Evolutionary conservation across 2,329 filamentous ascomycete species (phyloP).

Genomic region (Cercospora sp.): DNA sequence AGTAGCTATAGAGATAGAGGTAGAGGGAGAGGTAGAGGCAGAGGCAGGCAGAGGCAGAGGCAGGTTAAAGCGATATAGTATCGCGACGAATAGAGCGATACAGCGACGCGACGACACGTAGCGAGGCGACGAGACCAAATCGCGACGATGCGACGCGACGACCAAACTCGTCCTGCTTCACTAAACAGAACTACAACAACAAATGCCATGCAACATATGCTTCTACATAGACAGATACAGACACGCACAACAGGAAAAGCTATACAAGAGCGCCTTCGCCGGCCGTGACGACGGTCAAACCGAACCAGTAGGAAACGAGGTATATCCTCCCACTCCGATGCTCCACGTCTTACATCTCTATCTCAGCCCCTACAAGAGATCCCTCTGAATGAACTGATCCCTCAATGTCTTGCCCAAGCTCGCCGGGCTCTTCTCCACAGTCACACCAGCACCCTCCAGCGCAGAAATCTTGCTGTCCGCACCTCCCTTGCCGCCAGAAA

Average conservation of each 20-base stretch:
- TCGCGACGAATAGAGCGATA: too few relatives aligned
- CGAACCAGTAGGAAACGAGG: background rate
- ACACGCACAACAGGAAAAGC: conserved; percentile 7
- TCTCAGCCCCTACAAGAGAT: conserved; percentile 71
- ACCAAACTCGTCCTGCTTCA: too few relatives aligned
- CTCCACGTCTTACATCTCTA: background rate
- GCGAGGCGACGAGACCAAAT: too few relatives aligned
- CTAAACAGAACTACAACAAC: background rate
- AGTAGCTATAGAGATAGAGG: too few relatives aligned
- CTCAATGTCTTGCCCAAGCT: conserved; percentile 89
- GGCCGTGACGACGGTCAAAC: background rate
- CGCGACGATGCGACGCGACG: too few relatives aligned
- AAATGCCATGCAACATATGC: conserved; percentile 19
- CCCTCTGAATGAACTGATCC: conserved; percentile 92
- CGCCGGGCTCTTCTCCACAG: conserved; percentile 94
- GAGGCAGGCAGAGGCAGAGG: too few relatives aligned
- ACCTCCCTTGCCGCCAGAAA: conserved; percentile 94
- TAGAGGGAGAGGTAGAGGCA: too few relatives aligned
- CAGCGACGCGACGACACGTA: too few relatives aligned
- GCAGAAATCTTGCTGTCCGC: conserved; percentile 98
- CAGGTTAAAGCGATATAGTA: too few relatives aligned
- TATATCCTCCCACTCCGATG: background rate
- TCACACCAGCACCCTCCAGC: conserved; percentile 87
- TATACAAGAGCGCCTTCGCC: conserved; percentile 13
- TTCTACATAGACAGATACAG: conserved; percentile 18